Evolutionary conservation across 495 filamentous ascomycete genomes (phyloP), one percentile per base, ranked within the genome.

Genomic region (Parathielavia appendiculata): DNA sequence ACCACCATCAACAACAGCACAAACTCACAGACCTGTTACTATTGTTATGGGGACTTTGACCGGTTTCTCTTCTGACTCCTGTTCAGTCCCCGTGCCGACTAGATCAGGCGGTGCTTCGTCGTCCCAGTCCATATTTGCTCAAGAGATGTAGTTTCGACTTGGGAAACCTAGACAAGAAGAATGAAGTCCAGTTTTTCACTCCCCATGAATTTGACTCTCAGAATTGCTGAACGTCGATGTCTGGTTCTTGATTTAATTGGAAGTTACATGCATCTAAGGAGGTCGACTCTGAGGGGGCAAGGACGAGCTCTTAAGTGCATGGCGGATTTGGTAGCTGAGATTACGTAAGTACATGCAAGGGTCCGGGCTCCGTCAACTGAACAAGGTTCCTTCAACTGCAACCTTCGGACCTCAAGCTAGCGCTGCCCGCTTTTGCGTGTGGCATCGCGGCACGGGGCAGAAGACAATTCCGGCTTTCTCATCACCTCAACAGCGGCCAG

Each of bases 11-110:
- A 43, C 30, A 43, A 16, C 3, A 35, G 35, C 8, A 12, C 48
- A 20, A 20, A 1, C 8, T 0, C 10, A 36, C 41, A 46, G 11
- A 87, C 90, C 90, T 30, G 93, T 98, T 22, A 98, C 86, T 51
- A 98, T 90, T 2, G 95, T 97, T 58, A 98, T 93, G 38, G 93
- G 93, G 14, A 96, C 92, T 71, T 84, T 92, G 53, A 83, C 65
- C 35, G 62, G 66, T 34, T 78, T 72, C 58, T 83, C 81, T 45
- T 79, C 75, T n/a, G 73, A 58, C n/a, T 67, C 62, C 5, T 57
- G 56, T 16, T 57, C 66, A 44, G 67, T 52, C 20, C 71, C 73
- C 30, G 83, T 73, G 54, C 84, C 81, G 38, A 95, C 78, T 47
- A 97, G 77, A 53, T 85, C 80, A 14, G 90, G 88, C 22, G 89